Evolutionary conservation across 202 grass and related monocot genomes (phyloP).

Genomic region (Zoysia matrella): DNA sequence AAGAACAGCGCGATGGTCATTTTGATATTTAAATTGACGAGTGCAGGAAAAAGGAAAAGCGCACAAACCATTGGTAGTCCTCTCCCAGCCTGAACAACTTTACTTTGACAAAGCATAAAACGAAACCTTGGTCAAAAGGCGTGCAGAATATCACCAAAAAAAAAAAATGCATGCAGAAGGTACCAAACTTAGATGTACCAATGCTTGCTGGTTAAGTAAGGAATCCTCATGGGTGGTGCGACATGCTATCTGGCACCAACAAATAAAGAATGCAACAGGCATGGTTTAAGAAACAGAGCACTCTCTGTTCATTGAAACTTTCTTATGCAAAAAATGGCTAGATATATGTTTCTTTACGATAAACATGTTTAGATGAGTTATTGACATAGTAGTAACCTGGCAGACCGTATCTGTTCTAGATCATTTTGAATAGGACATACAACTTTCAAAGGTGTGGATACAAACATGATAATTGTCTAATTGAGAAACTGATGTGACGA

Average conservation of each 20-base stretch:
- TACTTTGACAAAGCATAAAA: slow-evolving; percentile 14
- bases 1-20: background rate
- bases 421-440: background rate
- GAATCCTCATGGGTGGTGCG: slow-evolving; percentile 14
- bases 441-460: background rate
- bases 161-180: no score
- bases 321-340: background rate
- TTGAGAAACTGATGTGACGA: background rate
- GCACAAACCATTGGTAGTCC: background rate
- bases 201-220: no score
- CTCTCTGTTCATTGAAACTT: background rate
- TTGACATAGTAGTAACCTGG: background rate
- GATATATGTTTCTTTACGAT: background rate
- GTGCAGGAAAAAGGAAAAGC: background rate
- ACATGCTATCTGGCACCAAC: slow-evolving; percentile 31
- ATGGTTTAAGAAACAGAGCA: background rate
- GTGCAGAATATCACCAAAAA: no score
- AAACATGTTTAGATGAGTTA: background rate
- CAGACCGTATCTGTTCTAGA: background rate
- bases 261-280: background rate
- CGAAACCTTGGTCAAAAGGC: slow-evolving; percentile 10
- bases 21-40: background rate
- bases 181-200: no score
- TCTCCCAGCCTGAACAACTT: background rate
- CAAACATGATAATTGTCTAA: background rate